phyloP scores from a whole-genome alignment of 106 monocot genomes.

The Xerophyta viscosa region DNA sequence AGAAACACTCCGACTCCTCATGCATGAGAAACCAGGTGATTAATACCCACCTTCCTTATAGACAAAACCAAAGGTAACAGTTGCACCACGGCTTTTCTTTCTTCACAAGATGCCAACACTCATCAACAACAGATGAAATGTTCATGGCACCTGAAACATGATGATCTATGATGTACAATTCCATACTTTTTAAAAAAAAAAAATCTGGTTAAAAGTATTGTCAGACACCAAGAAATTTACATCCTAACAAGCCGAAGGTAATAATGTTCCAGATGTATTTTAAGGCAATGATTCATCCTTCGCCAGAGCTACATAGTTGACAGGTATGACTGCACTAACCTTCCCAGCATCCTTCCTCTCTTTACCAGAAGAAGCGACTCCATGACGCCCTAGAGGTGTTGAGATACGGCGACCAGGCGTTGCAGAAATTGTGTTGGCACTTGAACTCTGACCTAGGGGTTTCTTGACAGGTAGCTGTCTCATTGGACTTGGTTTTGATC shows the following conservation, averaged over 20 bases:
- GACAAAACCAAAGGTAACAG: too few relatives aligned
- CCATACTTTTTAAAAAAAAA: too few relatives aligned
- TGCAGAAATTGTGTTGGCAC: slow-evolving; percentile 36
- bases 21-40: too few relatives aligned
- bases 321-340: slow-evolving; percentile 19
- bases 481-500: slow-evolving; percentile 71
- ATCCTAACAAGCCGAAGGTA: not conserved
- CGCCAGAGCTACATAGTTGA: slow-evolving; percentile 73
- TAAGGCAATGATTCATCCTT: slow-evolving; percentile 37
- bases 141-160: too few relatives aligned
- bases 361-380: slow-evolving; percentile 33
- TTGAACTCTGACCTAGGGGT: slow-evolving; percentile 69
- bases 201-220: too few relatives aligned
- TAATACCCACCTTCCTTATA: too few relatives aligned
- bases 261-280: slow-evolving; percentile 6
- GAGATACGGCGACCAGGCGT: slow-evolving; percentile 54
- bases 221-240: too few relatives aligned
- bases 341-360: slow-evolving; percentile 32
- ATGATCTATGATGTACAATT: too few relatives aligned
- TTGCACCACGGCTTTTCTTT: too few relatives aligned
- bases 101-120: too few relatives aligned
- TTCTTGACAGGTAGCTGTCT: slow-evolving; percentile 50
- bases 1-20: too few relatives aligned
- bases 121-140: too few relatives aligned
- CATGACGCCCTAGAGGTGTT: slow-evolving; percentile 33